A percentile compares a stretch with the other conserved stretches of the same genome.
Evolutionary conservation across 2,329 filamentous ascomycete genomes (phyloP).

Genomic region (Venturia effusa): DNA sequence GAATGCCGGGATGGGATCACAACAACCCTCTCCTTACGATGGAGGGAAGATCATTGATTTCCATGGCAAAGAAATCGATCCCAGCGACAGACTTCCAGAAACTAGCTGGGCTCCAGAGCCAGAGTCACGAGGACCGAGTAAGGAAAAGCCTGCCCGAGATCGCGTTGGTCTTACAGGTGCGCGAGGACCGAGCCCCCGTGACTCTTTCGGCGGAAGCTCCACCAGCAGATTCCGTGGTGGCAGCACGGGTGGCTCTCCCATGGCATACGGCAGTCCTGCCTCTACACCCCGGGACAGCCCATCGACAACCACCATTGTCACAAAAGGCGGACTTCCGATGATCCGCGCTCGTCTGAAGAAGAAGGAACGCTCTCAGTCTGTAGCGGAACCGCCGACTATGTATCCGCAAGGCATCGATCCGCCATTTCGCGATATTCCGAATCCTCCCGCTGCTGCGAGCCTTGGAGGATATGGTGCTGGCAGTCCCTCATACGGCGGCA

Average conservation of each 20-base stretch:
- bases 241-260: constrained; percentile 5
- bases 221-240: neutral
- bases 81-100: constrained; percentile 68
- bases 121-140: constrained; percentile 45
- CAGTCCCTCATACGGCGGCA: constrained; percentile 15
- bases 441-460: neutral
- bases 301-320: neutral
- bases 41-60: constrained; percentile 50
- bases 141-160: constrained; percentile 27
- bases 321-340: neutral
- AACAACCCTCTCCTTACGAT: neutral
- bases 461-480: constrained; percentile 19
- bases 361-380: constrained; percentile 2
- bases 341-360: constrained; percentile 6
- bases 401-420: neutral
- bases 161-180: constrained; percentile 42
- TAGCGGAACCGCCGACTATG: neutral
- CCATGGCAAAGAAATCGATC: constrained; percentile 67
- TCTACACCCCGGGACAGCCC: neutral
- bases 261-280: neutral
- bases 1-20: constrained; percentile 14
- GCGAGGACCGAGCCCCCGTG: constrained; percentile 21
- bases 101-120: constrained; percentile 70
- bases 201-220: constrained; percentile 9
- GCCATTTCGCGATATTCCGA: constrained; percentile 10